phyloP scores from a whole-genome alignment of 768 basidiomycete genomes.

The Lactarius evosmus region DNA sequence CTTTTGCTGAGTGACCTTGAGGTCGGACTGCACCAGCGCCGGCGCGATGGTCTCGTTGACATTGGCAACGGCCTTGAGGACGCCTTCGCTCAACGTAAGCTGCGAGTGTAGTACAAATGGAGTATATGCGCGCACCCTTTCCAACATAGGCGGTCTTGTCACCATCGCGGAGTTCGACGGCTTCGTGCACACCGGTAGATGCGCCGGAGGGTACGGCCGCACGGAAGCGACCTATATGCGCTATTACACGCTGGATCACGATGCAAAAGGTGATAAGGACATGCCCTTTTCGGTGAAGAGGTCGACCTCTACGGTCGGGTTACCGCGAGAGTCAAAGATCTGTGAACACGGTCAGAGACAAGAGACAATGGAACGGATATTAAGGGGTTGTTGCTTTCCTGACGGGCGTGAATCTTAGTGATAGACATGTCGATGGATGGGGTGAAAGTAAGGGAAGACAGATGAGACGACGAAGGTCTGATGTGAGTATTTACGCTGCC shows the following conservation, averaged over 20 bases:
- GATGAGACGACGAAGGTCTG: neutral
- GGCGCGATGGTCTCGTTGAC: slow-evolving; percentile 92
- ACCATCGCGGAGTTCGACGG: slow-evolving; percentile 96
- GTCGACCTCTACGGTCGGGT: slow-evolving; percentile 96
- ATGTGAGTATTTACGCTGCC: slow-evolving; percentile 26
- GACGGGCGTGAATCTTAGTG: slow-evolving; percentile 88
- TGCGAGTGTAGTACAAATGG: neutral
- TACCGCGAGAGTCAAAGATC: slow-evolving; percentile 99
- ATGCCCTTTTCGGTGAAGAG: slow-evolving; percentile 83
- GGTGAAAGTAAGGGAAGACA: slow-evolving; percentile 14
- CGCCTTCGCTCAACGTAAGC: slow-evolving; percentile 51
- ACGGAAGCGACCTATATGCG: slow-evolving; percentile 75
- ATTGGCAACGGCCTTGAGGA: slow-evolving; percentile 89
- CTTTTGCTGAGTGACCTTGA: slow-evolving; percentile 87
- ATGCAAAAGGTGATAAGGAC: slow-evolving; percentile 22
- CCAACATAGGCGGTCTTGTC: slow-evolving; percentile 92
- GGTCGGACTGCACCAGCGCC: slow-evolving; percentile 76
- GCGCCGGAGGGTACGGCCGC: slow-evolving; percentile 97
- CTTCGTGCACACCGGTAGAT: slow-evolving; percentile 97
- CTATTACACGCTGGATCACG: slow-evolving; percentile 18
- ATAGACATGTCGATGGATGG: slow-evolving; percentile 71
- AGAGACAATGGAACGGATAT: slow-evolving; percentile 4
- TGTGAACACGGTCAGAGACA: slow-evolving; percentile 34
- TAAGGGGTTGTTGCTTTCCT: slow-evolving; percentile 48
- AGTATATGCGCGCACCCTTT: slow-evolving; percentile 62